Percentiles rank a stretch among this genome's conserved stretches.
These are phyloP conservation scores for Hypholoma sublateritium DNA, from an alignment of 768 basidiomycete genomes.

Conservation along the genomic window DNA sequence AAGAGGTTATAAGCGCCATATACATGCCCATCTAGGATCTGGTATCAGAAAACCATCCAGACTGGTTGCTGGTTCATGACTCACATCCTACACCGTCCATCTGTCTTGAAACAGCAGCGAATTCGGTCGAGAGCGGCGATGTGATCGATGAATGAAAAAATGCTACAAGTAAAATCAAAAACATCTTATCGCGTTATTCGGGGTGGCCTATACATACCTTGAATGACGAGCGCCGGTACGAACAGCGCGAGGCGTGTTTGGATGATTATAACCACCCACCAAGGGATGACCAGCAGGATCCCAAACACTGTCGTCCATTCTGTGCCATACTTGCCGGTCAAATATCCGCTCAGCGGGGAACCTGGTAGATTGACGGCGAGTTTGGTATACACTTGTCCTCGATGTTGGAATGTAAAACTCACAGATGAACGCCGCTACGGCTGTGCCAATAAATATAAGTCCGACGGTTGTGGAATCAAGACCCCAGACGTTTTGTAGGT, in stretches of 20 bases:
- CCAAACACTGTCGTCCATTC: slow-evolving; percentile 52
- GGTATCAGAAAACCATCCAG: background rate
- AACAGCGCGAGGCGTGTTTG: slow-evolving; percentile 45
- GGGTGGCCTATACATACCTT: slow-evolving; percentile 40
- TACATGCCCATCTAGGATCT: slow-evolving; percentile 60
- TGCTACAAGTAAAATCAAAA: slow-evolving; percentile 33
- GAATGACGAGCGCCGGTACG: slow-evolving; percentile 45
- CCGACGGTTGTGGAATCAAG: slow-evolving; percentile 53
- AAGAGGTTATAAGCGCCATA: slow-evolving; percentile 76
- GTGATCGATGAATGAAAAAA: slow-evolving; percentile 62
- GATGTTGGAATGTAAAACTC: slow-evolving; percentile 22
- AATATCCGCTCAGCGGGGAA: slow-evolving; percentile 56
- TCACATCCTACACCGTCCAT: slow-evolving; percentile 70
- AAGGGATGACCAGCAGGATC: slow-evolving; percentile 56
- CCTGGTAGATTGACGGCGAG: slow-evolving; percentile 41
- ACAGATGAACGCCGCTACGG: slow-evolving; percentile 68
- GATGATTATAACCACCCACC: slow-evolving; percentile 59
- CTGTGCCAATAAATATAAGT: slow-evolving; percentile 63
- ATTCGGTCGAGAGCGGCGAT: slow-evolving; percentile 64
- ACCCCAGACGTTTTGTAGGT: slow-evolving; percentile 48
- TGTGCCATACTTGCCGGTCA: slow-evolving; percentile 54
- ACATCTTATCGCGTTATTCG: too few relatives aligned
- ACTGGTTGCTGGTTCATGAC: slow-evolving; percentile 16
- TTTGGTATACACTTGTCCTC: background rate
- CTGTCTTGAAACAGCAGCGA: slow-evolving; percentile 56